Base-by-base conservation (phyloP, 169 alveolate genomes). In the Cryptosporidium sp. region DNA sequence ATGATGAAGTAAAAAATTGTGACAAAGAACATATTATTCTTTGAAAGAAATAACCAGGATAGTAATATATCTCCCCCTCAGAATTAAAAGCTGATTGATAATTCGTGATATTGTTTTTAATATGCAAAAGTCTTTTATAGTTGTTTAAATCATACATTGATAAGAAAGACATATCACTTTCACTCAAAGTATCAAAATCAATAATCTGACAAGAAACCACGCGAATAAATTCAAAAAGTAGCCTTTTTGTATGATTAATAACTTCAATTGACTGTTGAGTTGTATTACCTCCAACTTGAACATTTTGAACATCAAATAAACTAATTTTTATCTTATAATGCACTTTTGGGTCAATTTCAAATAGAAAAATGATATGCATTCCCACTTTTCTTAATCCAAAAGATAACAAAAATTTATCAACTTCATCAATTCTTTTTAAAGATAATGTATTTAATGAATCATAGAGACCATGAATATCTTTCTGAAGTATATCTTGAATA, bases 1-100 rank as follows among this genome's bases (percentile, higher is more conserved):
- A 80, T 65, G 89, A 80, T n/a, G 67, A 80, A 14, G 89, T 80
- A 23, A 80, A 80, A 31, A 62, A 80, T 26, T 80, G 75, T n/a
- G 89, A 80, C 18, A 80, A 65, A 26, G 89, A 44, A 8, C 75
- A 42, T n/a, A 80, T 23, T n/a, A 80, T 18, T 12, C 51, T 80
- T 10, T 80, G 62, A 65, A 80, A 80, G 14, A 80, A 62, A 35
- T 80, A 60, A 7, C 89, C 89, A 6, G 89, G 89, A 65, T 80
- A 80, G 29, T 42, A 80, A 45, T 80, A 80, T 4, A 80, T n/a
- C 37, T 80, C 89, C 21, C 65, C 75, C 8, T 70, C 48, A 56
- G 67, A 23, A 26, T 65, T n/a, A 65, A 26, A 31, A 10, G 72
- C 7, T 31, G 72, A 31, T 35, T 65, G 72, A n/a, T 65, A 65